phyloP scores from a whole-genome alignment of 345 rosid genomes.

The Ceriops tagal region DNA sequence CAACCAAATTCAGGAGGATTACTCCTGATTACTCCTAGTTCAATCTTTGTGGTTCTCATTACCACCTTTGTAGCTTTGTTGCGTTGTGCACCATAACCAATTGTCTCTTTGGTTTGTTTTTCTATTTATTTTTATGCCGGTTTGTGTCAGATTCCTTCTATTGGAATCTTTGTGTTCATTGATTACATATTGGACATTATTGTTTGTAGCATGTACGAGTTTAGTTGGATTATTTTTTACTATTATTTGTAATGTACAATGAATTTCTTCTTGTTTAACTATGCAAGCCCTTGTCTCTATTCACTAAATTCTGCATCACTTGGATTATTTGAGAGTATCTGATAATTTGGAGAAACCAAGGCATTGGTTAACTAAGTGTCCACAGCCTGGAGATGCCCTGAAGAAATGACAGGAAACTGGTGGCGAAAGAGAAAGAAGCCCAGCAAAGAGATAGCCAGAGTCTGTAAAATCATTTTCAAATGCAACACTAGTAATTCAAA shows the following conservation, averaged over 20 bases:
- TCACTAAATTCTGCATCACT: too few species aligned
- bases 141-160: background rate
- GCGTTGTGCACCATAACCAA: constrained; percentile 12
- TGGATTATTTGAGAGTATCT: too few species aligned
- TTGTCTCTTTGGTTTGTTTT: background rate
- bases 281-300: too few species aligned
- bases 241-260: background rate
- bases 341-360: too few species aligned
- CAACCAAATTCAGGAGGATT: constrained; percentile 33
- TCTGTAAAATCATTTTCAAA: too few species aligned
- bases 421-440: too few species aligned
- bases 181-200: constrained; percentile 3
- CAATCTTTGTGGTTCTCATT: constrained; percentile 16
- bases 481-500: too few species aligned
- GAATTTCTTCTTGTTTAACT: background rate
- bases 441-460: too few species aligned
- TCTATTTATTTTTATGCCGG: background rate
- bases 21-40: constrained; percentile 9
- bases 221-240: background rate
- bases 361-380: too few species aligned
- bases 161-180: background rate
- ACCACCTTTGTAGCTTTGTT: constrained; percentile 14
- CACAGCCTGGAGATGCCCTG: too few species aligned
- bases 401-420: too few species aligned
- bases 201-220: background rate